Evolutionary conservation across 257 asterid species (phyloP).

Genomic region (Gynochthodes officinalis): DNA sequence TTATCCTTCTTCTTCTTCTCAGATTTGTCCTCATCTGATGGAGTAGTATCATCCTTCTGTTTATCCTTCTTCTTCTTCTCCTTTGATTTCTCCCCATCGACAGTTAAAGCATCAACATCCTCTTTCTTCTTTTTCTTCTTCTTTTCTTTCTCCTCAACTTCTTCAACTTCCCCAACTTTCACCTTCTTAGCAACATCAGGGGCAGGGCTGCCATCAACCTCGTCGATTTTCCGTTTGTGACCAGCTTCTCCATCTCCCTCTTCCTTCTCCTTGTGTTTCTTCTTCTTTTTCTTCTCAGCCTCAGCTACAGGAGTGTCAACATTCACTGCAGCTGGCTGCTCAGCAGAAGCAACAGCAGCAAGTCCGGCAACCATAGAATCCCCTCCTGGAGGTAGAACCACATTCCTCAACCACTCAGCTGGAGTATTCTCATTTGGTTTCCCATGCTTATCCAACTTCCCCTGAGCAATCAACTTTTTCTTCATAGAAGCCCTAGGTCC

Average conservation of each 20-base stretch:
- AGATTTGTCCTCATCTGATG: conserved; percentile 53
- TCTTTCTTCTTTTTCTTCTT: conserved; percentile 32
- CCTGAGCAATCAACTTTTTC: conserved; percentile 83
- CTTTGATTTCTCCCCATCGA: conserved; percentile 59
- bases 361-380: conserved; percentile 65
- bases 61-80: conserved; percentile 57
- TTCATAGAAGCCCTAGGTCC: conserved; percentile 93
- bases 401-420: conserved; percentile 76
- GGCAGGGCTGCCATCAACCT: conserved; percentile 42
- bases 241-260: conserved; percentile 44
- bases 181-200: conserved; percentile 53
- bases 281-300: conserved; percentile 50
- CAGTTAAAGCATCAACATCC: conserved; percentile 29
- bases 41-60: conserved; percentile 25
- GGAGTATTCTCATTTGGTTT: conserved; percentile 71
- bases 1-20: conserved; percentile 66
- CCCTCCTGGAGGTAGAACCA: conserved; percentile 72
- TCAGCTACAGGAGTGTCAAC: conserved; percentile 41
- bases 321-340: conserved; percentile 17
- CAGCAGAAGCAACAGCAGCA: conserved; percentile 49
- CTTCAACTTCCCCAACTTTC: conserved; percentile 41
- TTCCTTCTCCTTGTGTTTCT: conserved; percentile 40
- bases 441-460: conserved; percentile 89
- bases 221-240: conserved; percentile 58
- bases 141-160: conserved; percentile 23